Evolutionary conservation across 139 green algal species (phyloP).

Genomic region (Diplosphaera chodatii): DNA sequence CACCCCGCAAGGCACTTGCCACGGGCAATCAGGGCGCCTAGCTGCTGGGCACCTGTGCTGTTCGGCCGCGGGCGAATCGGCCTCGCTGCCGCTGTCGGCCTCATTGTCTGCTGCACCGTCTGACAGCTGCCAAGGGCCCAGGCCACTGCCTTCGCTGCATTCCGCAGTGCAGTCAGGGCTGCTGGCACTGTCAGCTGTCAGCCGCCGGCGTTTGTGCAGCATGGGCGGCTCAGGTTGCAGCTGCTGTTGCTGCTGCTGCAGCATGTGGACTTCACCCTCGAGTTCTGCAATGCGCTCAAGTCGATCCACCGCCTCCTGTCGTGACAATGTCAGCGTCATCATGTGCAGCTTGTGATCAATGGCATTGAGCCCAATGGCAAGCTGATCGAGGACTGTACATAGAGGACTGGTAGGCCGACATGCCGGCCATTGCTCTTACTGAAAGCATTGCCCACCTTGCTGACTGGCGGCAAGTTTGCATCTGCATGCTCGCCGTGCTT

Average conservation of each 20-base stretch:
- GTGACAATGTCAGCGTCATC: background rate
- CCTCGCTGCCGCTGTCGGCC: constrained; percentile 17
- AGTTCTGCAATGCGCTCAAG: constrained; percentile 51
- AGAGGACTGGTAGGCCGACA: too few species aligned
- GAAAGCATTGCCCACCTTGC: too few species aligned
- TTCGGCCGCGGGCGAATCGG: constrained; percentile 31
- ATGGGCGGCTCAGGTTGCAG: too few species aligned
- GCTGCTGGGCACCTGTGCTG: constrained; percentile 38
- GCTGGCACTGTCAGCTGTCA: background rate
- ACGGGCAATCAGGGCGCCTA: too few species aligned
- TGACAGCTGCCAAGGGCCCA: background rate
- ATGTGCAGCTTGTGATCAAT: too few species aligned
- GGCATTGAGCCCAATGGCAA: too few species aligned
- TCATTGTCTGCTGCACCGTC: background rate
- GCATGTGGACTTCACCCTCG: constrained; percentile 48
- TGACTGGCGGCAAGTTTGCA: background rate
- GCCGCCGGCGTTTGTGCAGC: background rate
- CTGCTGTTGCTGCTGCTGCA: constrained; percentile 23
- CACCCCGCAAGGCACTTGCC: too few species aligned
- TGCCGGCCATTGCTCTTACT: too few species aligned
- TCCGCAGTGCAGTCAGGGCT: background rate
- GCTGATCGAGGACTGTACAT: too few species aligned
- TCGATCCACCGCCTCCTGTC: background rate
- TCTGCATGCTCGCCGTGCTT: background rate
- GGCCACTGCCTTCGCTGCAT: constrained; percentile 1